Conservation (phyloP, 140 eudicot genomes). For the Erigeron philadelphicus region DNA sequence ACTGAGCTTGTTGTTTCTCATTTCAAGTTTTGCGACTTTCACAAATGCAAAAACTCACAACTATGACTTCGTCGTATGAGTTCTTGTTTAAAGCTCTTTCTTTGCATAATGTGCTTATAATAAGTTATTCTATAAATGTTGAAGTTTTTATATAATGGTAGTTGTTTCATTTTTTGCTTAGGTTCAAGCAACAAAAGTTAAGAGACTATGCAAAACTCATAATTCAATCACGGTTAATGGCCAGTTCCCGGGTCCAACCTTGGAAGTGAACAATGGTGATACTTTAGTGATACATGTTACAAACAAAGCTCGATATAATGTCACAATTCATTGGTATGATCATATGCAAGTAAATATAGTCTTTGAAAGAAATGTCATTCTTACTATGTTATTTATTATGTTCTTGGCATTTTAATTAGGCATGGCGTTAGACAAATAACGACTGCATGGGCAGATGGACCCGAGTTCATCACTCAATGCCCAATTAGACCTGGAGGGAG, state of each 20-base stretch:
- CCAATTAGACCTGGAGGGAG: constrained; percentile 92
- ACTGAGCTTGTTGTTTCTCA: constrained; percentile 33
- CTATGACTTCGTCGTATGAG: constrained; percentile 75
- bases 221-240: constrained; percentile 73
- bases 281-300: constrained; percentile 57
- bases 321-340: constrained; percentile 78
- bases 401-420: constrained; percentile 45
- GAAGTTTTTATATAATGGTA: constrained; percentile 1
- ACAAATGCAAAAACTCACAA: constrained; percentile 57
- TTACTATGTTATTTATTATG: not conserved
- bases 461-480: constrained; percentile 88
- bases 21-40: constrained; percentile 33
- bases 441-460: constrained; percentile 95
- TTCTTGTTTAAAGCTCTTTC: not conserved
- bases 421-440: constrained; percentile 79
- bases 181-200: constrained; percentile 73
- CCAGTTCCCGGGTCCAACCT: constrained; percentile 74
- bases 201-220: constrained; percentile 75
- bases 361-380: not conserved
- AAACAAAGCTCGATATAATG: constrained; percentile 71
- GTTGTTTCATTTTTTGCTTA: constrained; percentile 24
- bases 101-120: not conserved
- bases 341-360: not conserved
- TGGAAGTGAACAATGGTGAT: constrained; percentile 81
- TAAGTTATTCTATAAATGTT: not conserved